Percentiles rank a stretch among this genome's conserved stretches.
phyloP scores from a whole-genome alignment of 257 asterid genomes.

The Agastache rugosa region DNA sequence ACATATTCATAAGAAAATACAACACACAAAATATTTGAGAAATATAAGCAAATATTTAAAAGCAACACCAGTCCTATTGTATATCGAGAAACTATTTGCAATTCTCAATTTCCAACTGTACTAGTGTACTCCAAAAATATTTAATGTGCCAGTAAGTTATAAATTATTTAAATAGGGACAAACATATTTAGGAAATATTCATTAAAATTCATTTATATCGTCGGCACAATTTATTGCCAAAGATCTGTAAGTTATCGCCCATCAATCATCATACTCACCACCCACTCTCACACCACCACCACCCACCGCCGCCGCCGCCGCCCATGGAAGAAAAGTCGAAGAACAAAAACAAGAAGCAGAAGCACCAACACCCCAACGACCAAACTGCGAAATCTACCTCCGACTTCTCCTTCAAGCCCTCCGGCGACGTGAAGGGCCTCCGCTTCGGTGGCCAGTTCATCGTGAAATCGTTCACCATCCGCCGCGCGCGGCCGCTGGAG shows the following conservation, averaged over 20 bases:
- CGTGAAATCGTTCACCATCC: slow-evolving; percentile 88
- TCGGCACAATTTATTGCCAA: slow-evolving; percentile 41
- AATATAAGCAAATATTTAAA: no score
- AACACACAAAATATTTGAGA: no score
- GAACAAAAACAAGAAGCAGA: slow-evolving; percentile 65
- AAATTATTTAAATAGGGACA: background rate
- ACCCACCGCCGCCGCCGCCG: slow-evolving; percentile 16
- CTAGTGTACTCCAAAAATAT: background rate
- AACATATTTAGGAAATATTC: background rate
- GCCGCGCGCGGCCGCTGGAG: slow-evolving; percentile 79
- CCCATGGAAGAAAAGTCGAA: slow-evolving; percentile 57
- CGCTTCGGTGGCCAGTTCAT: slow-evolving; percentile 95
- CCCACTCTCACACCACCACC: slow-evolving; percentile 12
- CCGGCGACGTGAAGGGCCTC: slow-evolving; percentile 81
- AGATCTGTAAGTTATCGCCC: slow-evolving; percentile 14
- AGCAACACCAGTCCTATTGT: no score
- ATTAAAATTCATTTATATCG: slow-evolving; percentile 9
- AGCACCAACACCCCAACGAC: slow-evolving; percentile 81
- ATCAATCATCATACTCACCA: slow-evolving; percentile 33
- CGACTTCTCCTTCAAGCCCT: slow-evolving; percentile 71
- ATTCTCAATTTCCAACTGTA: background rate
- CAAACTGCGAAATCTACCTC: slow-evolving; percentile 60
- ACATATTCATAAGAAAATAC: no score
- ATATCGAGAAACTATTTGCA: background rate
- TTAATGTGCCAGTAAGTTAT: background rate